Base-by-base conservation (phyloP, 805 yeast species). In the Hanseniaspora osmophila region DNA sequence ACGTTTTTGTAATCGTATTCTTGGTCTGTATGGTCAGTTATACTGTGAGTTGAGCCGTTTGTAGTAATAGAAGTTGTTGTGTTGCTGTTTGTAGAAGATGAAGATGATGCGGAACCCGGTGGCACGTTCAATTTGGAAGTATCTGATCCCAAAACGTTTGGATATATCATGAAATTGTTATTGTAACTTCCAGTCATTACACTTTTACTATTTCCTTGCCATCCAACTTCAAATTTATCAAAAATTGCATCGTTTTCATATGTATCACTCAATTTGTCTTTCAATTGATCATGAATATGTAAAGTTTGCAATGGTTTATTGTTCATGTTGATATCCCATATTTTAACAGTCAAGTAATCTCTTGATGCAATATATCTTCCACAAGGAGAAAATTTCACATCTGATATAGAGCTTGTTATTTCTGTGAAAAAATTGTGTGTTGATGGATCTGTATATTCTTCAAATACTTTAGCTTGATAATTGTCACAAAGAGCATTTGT, bases 261-360 rank as follows among this genome's bases (percentile, higher is more conserved):
- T 40, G 97, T 87, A 63, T 94, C 96, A 67, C 97, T 90, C 58
- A 92, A 70, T 59, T 90, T 73, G 58, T 87, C 95, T 55, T 95
- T 78, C 58, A 92, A 75, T 62, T 85, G 94, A 62, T 92, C 97
- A 65, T 92, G 98, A 51, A 94, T 87, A 61, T 86, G 86, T 50
- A 92, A 88, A 13, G 96, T 88, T 64, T 86, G 86, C 47, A 94
- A 67, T 33, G 99, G 99, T 63, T 82, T 85, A 52, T 79, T 80
- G 65, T 92, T 96, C 98, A 92, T 92, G 52, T 86, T 86, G 50
- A 92, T 74, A 69, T 92, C 99, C 99, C 99, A 92, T 54, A 92
- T 82, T 66, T 92, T 92, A 32, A 90, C 95, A 10, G 96, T 85
- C 84, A 92, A 77, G 64, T 92, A 92, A 70, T 92, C 99, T 61